Evolutionary conservation across 2,329 filamentous ascomycete genomes (phyloP), one percentile per base, ranked within the genome.

Genomic region (Talaromyces sp.): DNA sequence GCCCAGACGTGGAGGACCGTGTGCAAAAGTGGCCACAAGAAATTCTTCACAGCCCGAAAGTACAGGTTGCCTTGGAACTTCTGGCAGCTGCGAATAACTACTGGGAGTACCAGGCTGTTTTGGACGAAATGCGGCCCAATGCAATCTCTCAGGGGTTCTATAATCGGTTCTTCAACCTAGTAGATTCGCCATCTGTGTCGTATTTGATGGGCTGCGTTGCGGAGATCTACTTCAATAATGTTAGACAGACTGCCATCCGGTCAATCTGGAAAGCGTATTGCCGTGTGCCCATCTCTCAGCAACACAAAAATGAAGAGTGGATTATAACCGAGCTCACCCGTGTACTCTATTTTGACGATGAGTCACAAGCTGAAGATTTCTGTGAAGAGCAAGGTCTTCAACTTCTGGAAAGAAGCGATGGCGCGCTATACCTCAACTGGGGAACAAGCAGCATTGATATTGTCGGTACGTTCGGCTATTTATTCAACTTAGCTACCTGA

Each of bases 161-260:
- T 69, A 71, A 77, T 50, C 74, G 75, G 2, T 86, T 86, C 63
- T 87, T 84, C 77, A 75, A 73, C 9, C 64, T 84, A 17, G 69
- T 87, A 41, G 74, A 76, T 56, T 86, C 83, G 1, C 74, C 75
- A 3, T 73, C 76, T 33, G 78, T 84, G 1, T 82, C 84, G 0
- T 87, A 86, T 64, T 71, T 86, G 7, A 83, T 85, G 80, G 84
- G 80, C 7, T 87, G 84, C 68, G 82, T 85, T 22, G 81, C 83
- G 1, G 84, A 87, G 64, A 80, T 85, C 10, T 81, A 82, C 61
- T 87, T 87, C 70, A 81, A 81, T 56, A 72, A 81, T 25, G 73
- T 87, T 43, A 81, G 84, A 10, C 77, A 81, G 53, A 79, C 77
- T 22, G 78, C 81, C 5, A 75, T 87, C 46, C 78, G 81, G 39